Evolutionary conservation across 1,284 basidiomycete genomes (phyloP).

Genomic region (Crepidotus sp.): DNA sequence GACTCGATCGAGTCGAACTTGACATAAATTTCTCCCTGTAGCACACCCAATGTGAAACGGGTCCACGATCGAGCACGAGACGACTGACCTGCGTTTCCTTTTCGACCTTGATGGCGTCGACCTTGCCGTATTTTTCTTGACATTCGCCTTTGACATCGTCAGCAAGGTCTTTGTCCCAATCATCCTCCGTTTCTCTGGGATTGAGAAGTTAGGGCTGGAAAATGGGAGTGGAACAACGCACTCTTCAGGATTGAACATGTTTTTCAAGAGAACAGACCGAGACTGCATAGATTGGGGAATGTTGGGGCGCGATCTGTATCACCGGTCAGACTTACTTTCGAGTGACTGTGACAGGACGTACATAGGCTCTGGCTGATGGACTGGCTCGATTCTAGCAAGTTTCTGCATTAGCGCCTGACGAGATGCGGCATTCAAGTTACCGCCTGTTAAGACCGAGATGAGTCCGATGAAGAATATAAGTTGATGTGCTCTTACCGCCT

Average conservation of each 20-base stretch:
- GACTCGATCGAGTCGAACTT: constrained; percentile 77
- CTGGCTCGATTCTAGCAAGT: constrained; percentile 84
- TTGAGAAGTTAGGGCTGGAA: constrained; percentile 1
- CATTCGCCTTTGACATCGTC: constrained; percentile 96
- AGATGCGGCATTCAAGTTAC: constrained; percentile 91
- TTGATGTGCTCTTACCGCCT: constrained; percentile 43
- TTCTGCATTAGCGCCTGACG: constrained; percentile 98
- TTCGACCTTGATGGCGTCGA: constrained; percentile 86
- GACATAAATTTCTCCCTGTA: constrained; percentile 95
- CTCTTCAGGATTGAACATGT: constrained; percentile 98
- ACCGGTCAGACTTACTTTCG: neutral
- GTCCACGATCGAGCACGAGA: neutral
- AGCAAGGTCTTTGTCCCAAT: constrained; percentile 94
- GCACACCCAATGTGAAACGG: constrained; percentile 10
- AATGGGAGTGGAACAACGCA: constrained; percentile 30
- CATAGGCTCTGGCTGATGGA: constrained; percentile 49
- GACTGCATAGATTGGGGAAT: constrained; percentile 78
- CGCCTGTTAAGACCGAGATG: constrained; percentile 37
- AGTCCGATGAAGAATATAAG: neutral
- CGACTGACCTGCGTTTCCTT: constrained; percentile 78
- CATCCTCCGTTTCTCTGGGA: constrained; percentile 81
- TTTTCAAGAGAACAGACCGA: constrained; percentile 77
- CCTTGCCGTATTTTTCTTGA: constrained; percentile 82
- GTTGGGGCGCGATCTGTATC: constrained; percentile 48
- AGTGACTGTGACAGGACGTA: constrained; percentile 28